phyloP scores from a whole-genome alignment of 345 rosid species.

The Rhodomyrtus tomentosa region DNA sequence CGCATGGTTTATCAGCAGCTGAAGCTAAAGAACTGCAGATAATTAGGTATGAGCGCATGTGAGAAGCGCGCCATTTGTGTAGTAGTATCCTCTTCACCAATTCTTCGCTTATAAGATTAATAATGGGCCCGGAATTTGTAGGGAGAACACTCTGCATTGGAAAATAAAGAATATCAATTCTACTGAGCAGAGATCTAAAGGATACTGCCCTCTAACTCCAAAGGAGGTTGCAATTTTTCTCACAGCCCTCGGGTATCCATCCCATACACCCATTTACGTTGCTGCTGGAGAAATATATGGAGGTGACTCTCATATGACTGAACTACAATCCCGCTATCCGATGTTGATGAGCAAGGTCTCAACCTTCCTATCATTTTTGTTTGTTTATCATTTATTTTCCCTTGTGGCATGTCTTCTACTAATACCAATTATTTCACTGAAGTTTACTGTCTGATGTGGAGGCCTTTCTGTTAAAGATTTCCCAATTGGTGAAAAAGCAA shows the following conservation, averaged over 20 bases:
- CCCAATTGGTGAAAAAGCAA: neutral
- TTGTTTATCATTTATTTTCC: neutral
- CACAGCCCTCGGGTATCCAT: constrained; percentile 13
- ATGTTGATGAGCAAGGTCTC: constrained; percentile 11
- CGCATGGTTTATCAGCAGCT: constrained; percentile 8
- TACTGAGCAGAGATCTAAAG: constrained; percentile 8
- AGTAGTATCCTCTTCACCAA: neutral
- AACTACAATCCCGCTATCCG: constrained; percentile 10
- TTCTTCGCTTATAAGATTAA: constrained; percentile 2
- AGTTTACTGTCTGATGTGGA: neutral
- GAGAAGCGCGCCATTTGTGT: neutral
- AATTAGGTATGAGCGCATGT: constrained; percentile 8
- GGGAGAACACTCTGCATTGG: constrained; percentile 20
- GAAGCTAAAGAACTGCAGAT: constrained; percentile 7
- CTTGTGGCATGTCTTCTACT: neutral
- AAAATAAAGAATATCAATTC: constrained; percentile 15
- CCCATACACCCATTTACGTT: constrained; percentile 15
- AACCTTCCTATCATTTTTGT: neutral
- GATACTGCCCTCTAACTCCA: constrained; percentile 25
- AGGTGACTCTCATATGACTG: constrained; percentile 10
- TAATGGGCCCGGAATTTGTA: constrained; percentile 3
- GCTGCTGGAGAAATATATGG: constrained; percentile 28
- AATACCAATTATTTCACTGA: neutral
- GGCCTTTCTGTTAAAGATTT: neutral
- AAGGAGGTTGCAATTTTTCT: constrained; percentile 20